These are phyloP conservation scores for Ascosphaera apis DNA, from an alignment of 2,329 filamentous ascomycete species.

Conservation along the genomic window DNA sequence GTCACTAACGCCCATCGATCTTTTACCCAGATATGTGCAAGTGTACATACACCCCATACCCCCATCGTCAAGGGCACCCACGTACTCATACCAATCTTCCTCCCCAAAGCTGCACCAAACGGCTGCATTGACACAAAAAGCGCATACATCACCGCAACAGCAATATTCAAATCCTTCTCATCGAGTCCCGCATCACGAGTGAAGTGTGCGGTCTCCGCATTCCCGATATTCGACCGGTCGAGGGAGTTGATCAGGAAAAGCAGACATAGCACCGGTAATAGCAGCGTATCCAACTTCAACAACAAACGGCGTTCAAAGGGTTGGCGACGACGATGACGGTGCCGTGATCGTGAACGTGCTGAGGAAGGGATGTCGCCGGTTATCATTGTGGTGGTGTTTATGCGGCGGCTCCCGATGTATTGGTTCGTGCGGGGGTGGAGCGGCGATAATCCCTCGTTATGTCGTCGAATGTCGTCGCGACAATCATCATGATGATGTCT, in stretches of 20 bases:
- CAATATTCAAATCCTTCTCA: conserved; percentile 30
- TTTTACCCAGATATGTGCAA: conserved; percentile 24
- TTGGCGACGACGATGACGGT: not conserved
- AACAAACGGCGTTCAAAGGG: conserved; percentile 5
- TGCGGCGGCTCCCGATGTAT: no score
- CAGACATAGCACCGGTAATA: conserved; percentile 28
- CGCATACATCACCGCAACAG: conserved; percentile 33
- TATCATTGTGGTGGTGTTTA: no score
- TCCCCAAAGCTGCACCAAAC: conserved; percentile 24
- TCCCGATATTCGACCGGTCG: conserved; percentile 31
- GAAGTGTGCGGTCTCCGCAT: conserved; percentile 34
- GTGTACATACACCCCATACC: conserved; percentile 27
- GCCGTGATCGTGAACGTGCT: no score
- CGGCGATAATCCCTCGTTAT: no score
- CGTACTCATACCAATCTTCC: conserved; percentile 22
- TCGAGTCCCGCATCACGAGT: conserved; percentile 30
- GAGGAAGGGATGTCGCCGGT: no score
- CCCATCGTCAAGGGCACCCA: conserved; percentile 37
- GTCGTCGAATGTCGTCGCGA: no score
- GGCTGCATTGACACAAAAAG: conserved; percentile 37
- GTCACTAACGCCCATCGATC: conserved; percentile 24
- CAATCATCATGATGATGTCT: no score
- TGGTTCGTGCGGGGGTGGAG: no score
- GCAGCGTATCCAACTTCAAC: conserved; percentile 26
- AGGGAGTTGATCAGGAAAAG: conserved; percentile 30